Evolutionary conservation across 140 eudicot genomes (phyloP).

Genomic region (Oenanthe javanica): DNA sequence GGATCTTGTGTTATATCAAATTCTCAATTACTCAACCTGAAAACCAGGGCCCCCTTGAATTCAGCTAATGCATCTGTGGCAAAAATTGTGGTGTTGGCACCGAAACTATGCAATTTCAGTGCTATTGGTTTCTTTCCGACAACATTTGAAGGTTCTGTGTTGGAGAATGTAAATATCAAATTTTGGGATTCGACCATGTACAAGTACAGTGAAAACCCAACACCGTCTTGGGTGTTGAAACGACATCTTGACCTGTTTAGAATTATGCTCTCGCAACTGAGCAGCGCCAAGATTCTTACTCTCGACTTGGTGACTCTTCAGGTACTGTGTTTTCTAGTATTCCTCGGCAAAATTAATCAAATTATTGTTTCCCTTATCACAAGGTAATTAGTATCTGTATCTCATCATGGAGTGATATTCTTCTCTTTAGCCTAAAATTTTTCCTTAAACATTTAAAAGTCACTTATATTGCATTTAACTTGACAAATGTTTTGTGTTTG

Average conservation of each 20-base stretch:
- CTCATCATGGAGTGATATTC: background rate
- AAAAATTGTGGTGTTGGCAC: conserved; percentile 3
- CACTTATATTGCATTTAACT: background rate
- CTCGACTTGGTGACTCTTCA: background rate
- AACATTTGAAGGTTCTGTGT: background rate
- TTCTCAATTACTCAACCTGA: background rate
- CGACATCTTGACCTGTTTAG: background rate
- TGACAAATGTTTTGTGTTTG: background rate
- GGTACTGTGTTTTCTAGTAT: background rate
- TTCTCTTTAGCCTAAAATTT: background rate
- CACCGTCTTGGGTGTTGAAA: background rate
- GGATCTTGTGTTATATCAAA: background rate
- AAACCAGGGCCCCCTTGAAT: background rate
- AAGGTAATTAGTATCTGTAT: background rate
- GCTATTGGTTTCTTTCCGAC: too few species aligned
- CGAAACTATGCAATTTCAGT: background rate
- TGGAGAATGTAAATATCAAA: background rate
- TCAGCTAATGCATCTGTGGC: background rate
- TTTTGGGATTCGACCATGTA: background rate
- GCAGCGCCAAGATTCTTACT: background rate
- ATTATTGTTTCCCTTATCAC: background rate
- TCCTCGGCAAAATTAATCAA: background rate
- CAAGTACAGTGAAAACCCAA: background rate
- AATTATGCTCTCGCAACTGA: background rate
- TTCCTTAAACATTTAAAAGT: background rate